Evolutionary conservation across 371 early-diverging fungal genomes (phyloP).

Genomic region (Entomophthora muscae): DNA sequence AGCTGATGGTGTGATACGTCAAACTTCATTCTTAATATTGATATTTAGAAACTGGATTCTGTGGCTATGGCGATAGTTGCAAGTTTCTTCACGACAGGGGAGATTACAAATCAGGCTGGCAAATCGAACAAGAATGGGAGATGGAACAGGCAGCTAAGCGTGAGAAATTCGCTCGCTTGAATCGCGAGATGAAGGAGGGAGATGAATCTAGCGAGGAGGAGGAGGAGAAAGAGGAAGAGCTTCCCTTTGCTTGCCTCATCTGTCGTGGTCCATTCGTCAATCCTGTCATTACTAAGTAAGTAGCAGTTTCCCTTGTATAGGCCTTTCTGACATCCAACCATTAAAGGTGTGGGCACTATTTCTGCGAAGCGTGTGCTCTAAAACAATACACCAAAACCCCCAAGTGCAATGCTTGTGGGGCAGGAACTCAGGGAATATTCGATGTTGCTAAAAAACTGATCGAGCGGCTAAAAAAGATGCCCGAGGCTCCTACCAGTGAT

Average conservation of each 20-base stretch:
- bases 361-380: conserved; percentile 88
- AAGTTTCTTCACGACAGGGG: conserved; percentile 94
- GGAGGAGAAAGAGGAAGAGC: conserved; percentile 36
- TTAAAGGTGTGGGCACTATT: conserved; percentile 76
- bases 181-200: conserved; percentile 21
- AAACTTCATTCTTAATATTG: too few species aligned
- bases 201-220: conserved; percentile 27
- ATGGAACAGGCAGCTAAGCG: conserved; percentile 47
- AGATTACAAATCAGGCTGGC: conserved; percentile 92
- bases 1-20: too few species aligned
- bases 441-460: conserved; percentile 61
- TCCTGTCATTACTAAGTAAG: conserved; percentile 74
- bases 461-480: conserved; percentile 36
- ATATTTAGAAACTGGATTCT: conserved; percentile 58
- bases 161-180: too few species aligned
- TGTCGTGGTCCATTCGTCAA: conserved; percentile 70
- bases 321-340: conserved; percentile 4
- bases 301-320: neutral
- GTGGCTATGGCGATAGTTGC: conserved; percentile 95
- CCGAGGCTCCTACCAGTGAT: too few species aligned
- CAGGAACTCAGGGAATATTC: conserved; percentile 73
- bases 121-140: conserved; percentile 90
- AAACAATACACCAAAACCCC: conserved; percentile 53
- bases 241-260: conserved; percentile 88
- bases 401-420: conserved; percentile 84